Evolutionary conservation across 371 early-diverging fungal species (phyloP), one percentile per base, ranked within the genome.

Genomic region (Mucor saturninus): DNA sequence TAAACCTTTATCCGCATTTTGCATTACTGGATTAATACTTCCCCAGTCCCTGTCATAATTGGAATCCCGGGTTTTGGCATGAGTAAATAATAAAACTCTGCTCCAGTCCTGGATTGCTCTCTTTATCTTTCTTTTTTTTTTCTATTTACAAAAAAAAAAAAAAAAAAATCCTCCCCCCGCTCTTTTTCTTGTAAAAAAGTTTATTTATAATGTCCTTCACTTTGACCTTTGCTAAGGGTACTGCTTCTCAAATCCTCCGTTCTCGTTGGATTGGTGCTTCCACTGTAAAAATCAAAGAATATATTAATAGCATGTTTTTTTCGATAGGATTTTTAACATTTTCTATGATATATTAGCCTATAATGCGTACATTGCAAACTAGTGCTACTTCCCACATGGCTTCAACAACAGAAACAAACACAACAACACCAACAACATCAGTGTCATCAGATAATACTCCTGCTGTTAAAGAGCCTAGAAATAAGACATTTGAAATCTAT

Each of bases 401-500:
- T 10, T 43, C 61, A 46, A 40, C 51, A 8, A 31, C 42, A 40
- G 21, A 21, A 21, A 21, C 21, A 21, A 21, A 21, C 21, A 21
- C 21, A 21, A 21, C 21, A 21, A 21, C 21, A 21, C 21, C 21
- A 21, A 21, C 21, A 21, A 21, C 21, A 21, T 1, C 21, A 21
- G 21, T 21, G 21, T 21, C 21, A 21, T 32, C 53, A 21, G 49
- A 35, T 21, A 31, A 37, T 43, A 28, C 60, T 21, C 21, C 21
- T 37, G 7, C 26, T 2, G 8, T 28, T 8, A 73, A 70, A 65
- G 69, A 80, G 42, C 83, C 86, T 14, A 69, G 80, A 39, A 64
- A 79, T 62, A 93, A 93, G 85, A 88, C 88, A 14, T 89, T 93
- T 76, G 80, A 91, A 64, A 91, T 93, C 62, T 93, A 93, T 82